Base-by-base conservation (phyloP, 495 filamentous ascomycete species). In the Podospora sp. region DNA sequence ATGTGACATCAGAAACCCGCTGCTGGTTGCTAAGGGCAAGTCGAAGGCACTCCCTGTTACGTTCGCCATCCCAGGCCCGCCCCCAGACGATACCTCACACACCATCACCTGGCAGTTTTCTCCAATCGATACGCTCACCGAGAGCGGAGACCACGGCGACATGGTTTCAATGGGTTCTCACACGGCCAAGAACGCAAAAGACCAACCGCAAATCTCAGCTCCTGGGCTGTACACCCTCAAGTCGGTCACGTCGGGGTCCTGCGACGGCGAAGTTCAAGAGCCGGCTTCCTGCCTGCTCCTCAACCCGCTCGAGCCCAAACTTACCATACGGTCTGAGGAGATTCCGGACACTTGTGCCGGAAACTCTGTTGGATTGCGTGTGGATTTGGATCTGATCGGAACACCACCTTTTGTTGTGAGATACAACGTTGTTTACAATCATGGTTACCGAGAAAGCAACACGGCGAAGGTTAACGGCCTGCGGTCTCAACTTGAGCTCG, bases 281-380 rank as follows among this genome's bases (percentile, higher is more conserved):
- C 95, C 95, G 26, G 90, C 95, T 4, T 92, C 93, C 26, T 98
- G 93, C 75, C 81, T 97, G 62, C 79, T 99, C 58, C 85, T 92
- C 49, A 97, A 97, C 68, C 95, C 95, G 18, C 91, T 94, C 0
- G 89, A 97, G 78, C 95, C 95, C 26, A 87, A 89, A 40, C 69
- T 99, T 62, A 79, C 85, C 6, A 80, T 98, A 46, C 84, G 81
- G 51, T 78, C 88, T 1, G 90, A 96, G 70, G 89, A 92, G 70
- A 91, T 98, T 35, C 89, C 90, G 49, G 95, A 98, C 74, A 96
- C 94, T 70, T 99, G 95, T 77, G 94, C 93, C 49, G 91, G 93
- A 58, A 96, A 92, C 71, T 92, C 94, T 0, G 90, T 99, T 68
- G 95, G 95, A 24, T 83, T 98, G 46, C 84, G 89, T 12, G 92